Conservation (phyloP, 805 yeast species). For the Starmerella bombi region DNA sequence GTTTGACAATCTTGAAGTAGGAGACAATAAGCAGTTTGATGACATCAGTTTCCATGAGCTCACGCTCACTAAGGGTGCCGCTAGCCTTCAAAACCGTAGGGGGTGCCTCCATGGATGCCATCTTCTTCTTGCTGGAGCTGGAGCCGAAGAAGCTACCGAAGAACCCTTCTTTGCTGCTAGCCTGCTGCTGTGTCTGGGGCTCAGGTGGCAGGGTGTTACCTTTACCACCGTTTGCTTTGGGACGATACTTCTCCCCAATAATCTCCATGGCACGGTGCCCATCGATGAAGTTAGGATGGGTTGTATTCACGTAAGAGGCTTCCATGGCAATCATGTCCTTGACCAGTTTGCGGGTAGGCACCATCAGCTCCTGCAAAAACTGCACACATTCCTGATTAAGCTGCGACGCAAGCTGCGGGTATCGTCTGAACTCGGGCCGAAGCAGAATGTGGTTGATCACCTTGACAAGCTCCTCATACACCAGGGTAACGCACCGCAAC, state of each 20-base stretch:
- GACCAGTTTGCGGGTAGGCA: constrained; percentile 80
- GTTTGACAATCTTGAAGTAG: constrained; percentile 82
- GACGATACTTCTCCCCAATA: constrained; percentile 76
- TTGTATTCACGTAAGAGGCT: constrained; percentile 91
- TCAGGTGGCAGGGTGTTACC: constrained; percentile 57
- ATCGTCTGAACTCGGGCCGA: constrained; percentile 72
- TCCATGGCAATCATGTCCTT: constrained; percentile 72
- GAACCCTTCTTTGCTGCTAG: constrained; percentile 43
- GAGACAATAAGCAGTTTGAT: constrained; percentile 83
- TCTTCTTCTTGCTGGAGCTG: constrained; percentile 72
- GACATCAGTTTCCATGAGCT: constrained; percentile 92
- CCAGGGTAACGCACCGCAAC: constrained; percentile 71
- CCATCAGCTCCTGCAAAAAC: constrained; percentile 60
- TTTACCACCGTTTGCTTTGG: constrained; percentile 41
- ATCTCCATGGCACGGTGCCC: constrained; percentile 92
- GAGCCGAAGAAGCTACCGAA: constrained; percentile 91
- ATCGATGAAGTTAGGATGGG: constrained; percentile 89
- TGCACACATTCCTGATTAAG: constrained; percentile 67
- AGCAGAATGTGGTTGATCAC: constrained; percentile 72
- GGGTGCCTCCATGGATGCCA: constrained; percentile 94
- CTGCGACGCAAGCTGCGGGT: constrained; percentile 82
- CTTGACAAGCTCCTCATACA: constrained; percentile 88
- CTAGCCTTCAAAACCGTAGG: constrained; percentile 89
- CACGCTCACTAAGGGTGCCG: constrained; percentile 87
- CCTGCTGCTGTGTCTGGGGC: constrained; percentile 57